Conservation (phyloP, 1,284 basidiomycete species). For the Pseudozyma thailandica region DNA sequence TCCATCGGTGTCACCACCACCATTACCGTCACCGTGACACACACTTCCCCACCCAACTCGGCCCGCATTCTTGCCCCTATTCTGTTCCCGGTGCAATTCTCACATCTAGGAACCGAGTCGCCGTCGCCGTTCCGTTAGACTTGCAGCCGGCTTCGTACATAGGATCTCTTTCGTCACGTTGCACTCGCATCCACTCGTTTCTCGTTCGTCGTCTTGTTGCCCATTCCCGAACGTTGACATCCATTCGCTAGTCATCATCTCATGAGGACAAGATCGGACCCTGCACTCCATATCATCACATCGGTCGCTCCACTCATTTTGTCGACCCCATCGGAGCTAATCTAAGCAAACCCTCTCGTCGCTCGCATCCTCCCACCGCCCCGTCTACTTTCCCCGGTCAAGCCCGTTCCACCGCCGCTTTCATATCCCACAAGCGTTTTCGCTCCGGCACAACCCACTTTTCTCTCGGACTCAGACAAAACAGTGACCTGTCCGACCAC, state of each 20-base stretch:
- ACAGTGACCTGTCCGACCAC: too few species aligned
- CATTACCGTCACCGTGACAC: not conserved
- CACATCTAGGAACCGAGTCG: too few species aligned
- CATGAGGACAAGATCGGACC: constrained; percentile 8
- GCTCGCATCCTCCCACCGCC: constrained; percentile 17
- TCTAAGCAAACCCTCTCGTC: constrained; percentile 1
- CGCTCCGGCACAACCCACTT: not conserved
- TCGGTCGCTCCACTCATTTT: constrained; percentile 7
- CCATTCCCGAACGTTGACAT: not conserved
- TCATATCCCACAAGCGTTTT: not conserved
- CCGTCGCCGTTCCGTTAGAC: too few species aligned
- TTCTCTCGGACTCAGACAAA: constrained; percentile 1
- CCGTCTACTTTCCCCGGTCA: not conserved
- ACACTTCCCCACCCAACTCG: not conserved
- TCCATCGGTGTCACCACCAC: not conserved
- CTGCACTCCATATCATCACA: constrained; percentile 2
- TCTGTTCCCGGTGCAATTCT: too few species aligned
- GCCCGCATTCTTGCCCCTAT: not conserved
- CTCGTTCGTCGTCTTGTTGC: not conserved
- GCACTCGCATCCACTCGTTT: not conserved
- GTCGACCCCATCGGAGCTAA: constrained; percentile 2
- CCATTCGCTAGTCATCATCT: not conserved
- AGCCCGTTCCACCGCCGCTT: not conserved
- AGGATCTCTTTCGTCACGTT: not conserved
- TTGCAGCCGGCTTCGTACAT: not conserved